Evolutionary conservation across 176 grass and related monocot genomes (phyloP).

Genomic region (Cocos nucifera): DNA sequence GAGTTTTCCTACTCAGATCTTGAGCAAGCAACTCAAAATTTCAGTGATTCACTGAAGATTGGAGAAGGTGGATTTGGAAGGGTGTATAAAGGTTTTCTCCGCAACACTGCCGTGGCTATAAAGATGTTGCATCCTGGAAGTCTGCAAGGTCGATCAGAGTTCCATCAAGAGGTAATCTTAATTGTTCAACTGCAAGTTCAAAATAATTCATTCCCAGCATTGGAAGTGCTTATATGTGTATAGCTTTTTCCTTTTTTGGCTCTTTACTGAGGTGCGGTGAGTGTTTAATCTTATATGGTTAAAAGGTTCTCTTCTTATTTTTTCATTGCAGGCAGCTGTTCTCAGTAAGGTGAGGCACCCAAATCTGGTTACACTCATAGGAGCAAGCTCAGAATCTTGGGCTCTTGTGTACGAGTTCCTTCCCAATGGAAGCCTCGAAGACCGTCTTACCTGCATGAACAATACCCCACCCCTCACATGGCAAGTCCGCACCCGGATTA

Average conservation of each 20-base stretch:
- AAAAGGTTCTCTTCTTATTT: background rate
- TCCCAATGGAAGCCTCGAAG: constrained; percentile 25
- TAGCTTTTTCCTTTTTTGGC: too few species aligned
- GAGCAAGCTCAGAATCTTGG: constrained; percentile 13
- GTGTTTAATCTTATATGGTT: too few species aligned
- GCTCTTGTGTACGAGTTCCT: constrained; percentile 22
- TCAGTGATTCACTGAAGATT: constrained; percentile 40
- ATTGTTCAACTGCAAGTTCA: too few species aligned
- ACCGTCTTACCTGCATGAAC: constrained; percentile 1
- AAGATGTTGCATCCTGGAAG: constrained; percentile 55
- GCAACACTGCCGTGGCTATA: constrained; percentile 55
- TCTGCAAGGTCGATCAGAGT: constrained; percentile 43
- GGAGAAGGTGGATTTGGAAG: constrained; percentile 63
- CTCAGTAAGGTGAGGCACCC: constrained; percentile 23
- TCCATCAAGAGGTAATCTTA: constrained; percentile 49
- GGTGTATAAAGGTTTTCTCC: constrained; percentile 60
- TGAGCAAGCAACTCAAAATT: constrained; percentile 63
- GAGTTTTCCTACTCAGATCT: constrained; percentile 66
- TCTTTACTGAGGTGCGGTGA: too few species aligned
- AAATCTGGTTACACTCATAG: constrained; percentile 24
- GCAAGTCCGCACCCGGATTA: constrained; percentile 16
- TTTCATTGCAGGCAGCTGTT: constrained; percentile 8
- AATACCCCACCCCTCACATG: constrained; percentile 8
- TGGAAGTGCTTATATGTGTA: too few species aligned
- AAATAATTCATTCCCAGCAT: too few species aligned